phyloP scores from a whole-genome alignment of 306 rosid genomes.

The Vicia faba region DNA sequence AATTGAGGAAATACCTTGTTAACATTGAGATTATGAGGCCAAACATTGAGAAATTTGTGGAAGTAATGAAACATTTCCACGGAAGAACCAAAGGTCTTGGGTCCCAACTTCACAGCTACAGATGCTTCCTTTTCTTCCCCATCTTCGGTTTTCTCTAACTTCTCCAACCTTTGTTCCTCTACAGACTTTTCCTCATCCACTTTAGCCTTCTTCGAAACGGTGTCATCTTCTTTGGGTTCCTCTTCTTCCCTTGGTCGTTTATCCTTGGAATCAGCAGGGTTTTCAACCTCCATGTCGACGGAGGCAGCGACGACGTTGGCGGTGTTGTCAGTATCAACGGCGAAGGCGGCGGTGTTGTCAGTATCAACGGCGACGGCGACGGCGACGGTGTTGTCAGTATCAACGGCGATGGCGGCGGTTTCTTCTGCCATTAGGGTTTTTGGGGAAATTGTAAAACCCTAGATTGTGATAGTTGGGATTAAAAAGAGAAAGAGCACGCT shows the following conservation, averaged over 20 bases:
- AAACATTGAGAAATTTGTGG: slow-evolving; percentile 62
- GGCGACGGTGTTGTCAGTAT: background rate
- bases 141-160: slow-evolving; percentile 33
- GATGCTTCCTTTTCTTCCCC: slow-evolving; percentile 30
- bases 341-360: slow-evolving; percentile 12
- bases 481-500: background rate
- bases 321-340: background rate
- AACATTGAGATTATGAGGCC: slow-evolving; percentile 75
- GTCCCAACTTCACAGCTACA: slow-evolving; percentile 49
- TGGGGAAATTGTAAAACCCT: slow-evolving; percentile 37
- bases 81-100: slow-evolving; percentile 59
- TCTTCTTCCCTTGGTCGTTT: slow-evolving; percentile 44
- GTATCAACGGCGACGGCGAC: slow-evolving; percentile 24
- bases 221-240: slow-evolving; percentile 30
- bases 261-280: background rate
- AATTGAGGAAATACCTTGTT: slow-evolving; percentile 55
- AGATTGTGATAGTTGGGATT: slow-evolving; percentile 9
- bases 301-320: background rate
- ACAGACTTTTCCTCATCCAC: slow-evolving; percentile 38
- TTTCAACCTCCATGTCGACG: slow-evolving; percentile 47
- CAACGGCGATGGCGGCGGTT: slow-evolving; percentile 8
- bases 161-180: slow-evolving; percentile 55
- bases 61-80: slow-evolving; percentile 72
- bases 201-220: slow-evolving; percentile 44
- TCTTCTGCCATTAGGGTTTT: slow-evolving; percentile 45